phyloP scores from a whole-genome alignment of 225 moss, liverwort and hornwort species.

The Physcomitrellopsis africana region DNA sequence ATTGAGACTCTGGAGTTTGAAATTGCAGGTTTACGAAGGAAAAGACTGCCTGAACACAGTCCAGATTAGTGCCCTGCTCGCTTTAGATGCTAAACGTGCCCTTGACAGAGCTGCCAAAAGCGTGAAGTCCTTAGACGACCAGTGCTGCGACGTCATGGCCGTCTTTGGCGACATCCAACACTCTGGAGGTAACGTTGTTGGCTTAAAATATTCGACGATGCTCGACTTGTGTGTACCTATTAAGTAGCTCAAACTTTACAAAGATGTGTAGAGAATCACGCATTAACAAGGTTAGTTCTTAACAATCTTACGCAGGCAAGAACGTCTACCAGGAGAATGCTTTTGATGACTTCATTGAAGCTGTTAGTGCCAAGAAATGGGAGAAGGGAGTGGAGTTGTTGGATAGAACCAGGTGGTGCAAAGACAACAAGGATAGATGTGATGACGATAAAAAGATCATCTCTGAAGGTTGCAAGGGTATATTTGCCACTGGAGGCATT shows the following conservation, averaged over 20 bases:
- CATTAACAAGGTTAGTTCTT: too few species aligned
- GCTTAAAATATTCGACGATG: too few species aligned
- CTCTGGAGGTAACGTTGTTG: constrained; percentile 36
- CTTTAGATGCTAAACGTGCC: constrained; percentile 66
- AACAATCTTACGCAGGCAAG: constrained; percentile 26
- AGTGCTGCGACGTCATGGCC: constrained; percentile 81
- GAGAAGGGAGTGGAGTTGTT: constrained; percentile 30
- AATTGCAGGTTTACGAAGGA: constrained; percentile 59
- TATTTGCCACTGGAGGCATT: not conserved
- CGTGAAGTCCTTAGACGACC: constrained; percentile 65
- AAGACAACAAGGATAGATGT: constrained; percentile 25
- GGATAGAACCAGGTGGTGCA: constrained; percentile 35
- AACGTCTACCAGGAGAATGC: constrained; percentile 26
- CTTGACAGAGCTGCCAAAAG: constrained; percentile 64
- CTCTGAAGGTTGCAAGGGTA: constrained; percentile 25
- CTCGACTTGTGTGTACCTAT: too few species aligned
- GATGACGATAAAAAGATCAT: constrained; percentile 13
- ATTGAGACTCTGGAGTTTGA: not conserved
- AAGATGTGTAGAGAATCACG: too few species aligned
- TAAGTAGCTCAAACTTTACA: too few species aligned
- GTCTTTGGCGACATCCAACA: constrained; percentile 89
- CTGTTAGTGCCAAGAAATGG: constrained; percentile 47
- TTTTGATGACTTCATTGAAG: constrained; percentile 43
- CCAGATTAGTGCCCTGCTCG: constrained; percentile 69
- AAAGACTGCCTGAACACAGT: constrained; percentile 63